Conservation (phyloP, 768 basidiomycete species). For the Hygrocybe coccinea region DNA sequence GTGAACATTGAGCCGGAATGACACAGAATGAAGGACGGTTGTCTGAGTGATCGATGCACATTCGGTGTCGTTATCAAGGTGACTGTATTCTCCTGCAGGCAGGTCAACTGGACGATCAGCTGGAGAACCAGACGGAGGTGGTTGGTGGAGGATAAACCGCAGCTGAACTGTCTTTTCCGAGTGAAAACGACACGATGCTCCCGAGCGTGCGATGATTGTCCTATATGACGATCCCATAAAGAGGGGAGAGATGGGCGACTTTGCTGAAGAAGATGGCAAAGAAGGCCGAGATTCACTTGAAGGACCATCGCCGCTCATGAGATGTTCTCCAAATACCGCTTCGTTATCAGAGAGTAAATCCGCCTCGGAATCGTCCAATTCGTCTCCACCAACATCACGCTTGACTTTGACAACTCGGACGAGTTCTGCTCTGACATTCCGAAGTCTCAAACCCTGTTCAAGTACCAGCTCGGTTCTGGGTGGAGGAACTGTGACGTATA, state of each 20-base stretch:
- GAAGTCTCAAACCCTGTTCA: constrained; percentile 64
- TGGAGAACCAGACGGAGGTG: constrained; percentile 47
- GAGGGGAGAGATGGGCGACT: constrained; percentile 36
- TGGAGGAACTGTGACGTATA: constrained; percentile 77
- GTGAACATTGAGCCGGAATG: constrained; percentile 69
- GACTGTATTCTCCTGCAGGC: constrained; percentile 39
- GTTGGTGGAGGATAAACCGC: constrained; percentile 75
- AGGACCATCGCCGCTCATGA: constrained; percentile 25
- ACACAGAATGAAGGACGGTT: constrained; percentile 78
- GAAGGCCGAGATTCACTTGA: constrained; percentile 24
- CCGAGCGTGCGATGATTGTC: constrained; percentile 72
- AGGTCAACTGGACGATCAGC: constrained; percentile 42
- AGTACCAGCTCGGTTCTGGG: constrained; percentile 64
- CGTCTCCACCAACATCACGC: constrained; percentile 39
- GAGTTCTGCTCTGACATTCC: constrained; percentile 79
- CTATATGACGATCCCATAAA: constrained; percentile 42
- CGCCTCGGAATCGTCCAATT: constrained; percentile 30
- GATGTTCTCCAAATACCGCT: constrained; percentile 11
- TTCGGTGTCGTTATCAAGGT: constrained; percentile 54
- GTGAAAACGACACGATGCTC: constrained; percentile 90
- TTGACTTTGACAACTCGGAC: constrained; percentile 60
- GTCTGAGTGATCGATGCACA: constrained; percentile 75
- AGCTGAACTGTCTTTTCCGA: constrained; percentile 65
- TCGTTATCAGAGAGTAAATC: constrained; percentile 21
- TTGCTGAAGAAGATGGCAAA: constrained; percentile 33